These are phyloP conservation scores for Oryza glumipatula DNA, from an alignment of 176 grass and related monocot genomes.

Conservation along the genomic window DNA sequence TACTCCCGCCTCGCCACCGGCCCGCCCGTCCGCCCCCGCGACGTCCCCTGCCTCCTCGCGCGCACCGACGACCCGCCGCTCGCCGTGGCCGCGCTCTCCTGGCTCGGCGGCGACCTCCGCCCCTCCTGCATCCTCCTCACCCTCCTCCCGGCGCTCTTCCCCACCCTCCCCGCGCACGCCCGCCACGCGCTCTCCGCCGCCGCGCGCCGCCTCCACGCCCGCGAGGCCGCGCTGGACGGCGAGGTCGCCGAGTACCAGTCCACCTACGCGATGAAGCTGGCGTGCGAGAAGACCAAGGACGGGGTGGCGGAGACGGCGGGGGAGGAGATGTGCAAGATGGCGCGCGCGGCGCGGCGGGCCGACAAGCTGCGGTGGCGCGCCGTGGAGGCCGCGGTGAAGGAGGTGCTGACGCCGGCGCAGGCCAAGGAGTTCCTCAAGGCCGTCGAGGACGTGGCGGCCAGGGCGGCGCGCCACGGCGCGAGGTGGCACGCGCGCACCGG, in stretches of 20 bases:
- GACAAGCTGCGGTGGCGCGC: conserved; percentile 66
- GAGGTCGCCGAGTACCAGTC: conserved; percentile 66
- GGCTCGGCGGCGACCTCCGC: conserved; percentile 52
- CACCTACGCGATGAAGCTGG: conserved; percentile 59
- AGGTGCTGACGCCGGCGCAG: conserved; percentile 56
- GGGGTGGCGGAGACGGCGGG: conserved; percentile 47
- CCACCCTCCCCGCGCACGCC: conserved; percentile 39
- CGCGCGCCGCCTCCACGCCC: conserved; percentile 47
- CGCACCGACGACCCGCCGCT: conserved; percentile 51
- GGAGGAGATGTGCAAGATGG: conserved; percentile 59
- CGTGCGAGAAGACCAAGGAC: conserved; percentile 50
- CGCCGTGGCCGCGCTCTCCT: conserved; percentile 54
- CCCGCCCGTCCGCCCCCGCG: conserved; percentile 49
- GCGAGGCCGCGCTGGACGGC: conserved; percentile 53
- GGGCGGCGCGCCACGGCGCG: conserved; percentile 38
- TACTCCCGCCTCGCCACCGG: conserved; percentile 53
- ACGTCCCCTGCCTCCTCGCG: conserved; percentile 44
- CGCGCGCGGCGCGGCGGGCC: conserved; percentile 47
- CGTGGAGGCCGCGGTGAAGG: conserved; percentile 51
- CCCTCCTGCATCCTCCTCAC: conserved; percentile 53
- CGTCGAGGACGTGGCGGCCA: conserved; percentile 43
- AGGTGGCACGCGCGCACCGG: conserved; percentile 47
- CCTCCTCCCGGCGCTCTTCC: conserved; percentile 50
- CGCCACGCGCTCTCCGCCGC: conserved; percentile 49
- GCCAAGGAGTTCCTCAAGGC: conserved; percentile 56